These are phyloP conservation scores for Pseudodiploospora longispora DNA, from an alignment of 2,329 filamentous ascomycete species.

Conservation along the genomic window DNA sequence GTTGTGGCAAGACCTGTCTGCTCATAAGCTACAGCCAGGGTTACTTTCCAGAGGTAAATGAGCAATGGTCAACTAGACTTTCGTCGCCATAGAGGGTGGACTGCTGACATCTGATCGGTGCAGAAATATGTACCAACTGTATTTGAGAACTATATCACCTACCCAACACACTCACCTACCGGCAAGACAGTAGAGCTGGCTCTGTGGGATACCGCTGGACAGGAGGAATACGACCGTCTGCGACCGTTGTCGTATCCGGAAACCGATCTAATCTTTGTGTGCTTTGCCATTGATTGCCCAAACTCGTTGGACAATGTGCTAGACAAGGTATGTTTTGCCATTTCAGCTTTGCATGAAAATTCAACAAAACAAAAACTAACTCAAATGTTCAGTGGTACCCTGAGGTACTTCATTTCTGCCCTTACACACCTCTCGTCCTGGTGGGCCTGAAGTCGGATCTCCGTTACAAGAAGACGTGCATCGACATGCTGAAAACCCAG, in stretches of 20 bases:
- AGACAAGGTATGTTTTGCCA: conserved; percentile 67
- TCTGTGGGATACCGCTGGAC: conserved; percentile 95
- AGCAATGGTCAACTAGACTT: conserved; percentile 15
- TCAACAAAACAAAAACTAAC: conserved; percentile 16
- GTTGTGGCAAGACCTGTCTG: conserved; percentile 96
- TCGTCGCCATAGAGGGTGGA: not conserved
- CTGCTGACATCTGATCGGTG: not conserved
- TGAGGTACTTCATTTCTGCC: conserved; percentile 97
- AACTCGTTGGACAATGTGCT: conserved; percentile 97
- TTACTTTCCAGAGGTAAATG: conserved; percentile 87
- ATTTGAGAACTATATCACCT: conserved; percentile 99
- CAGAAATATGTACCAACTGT: conserved; percentile 99
- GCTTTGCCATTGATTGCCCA: conserved; percentile 97
- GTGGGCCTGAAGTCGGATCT: conserved; percentile 96
- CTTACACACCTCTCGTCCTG: conserved; percentile 90
- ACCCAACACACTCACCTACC: conserved; percentile 77
- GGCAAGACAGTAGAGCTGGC: conserved; percentile 96
- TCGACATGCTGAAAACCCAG: conserved; percentile 97
- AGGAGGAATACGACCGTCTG: conserved; percentile 96
- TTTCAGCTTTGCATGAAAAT: not conserved
- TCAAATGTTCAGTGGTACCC: conserved; percentile 77
- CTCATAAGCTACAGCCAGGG: conserved; percentile 98
- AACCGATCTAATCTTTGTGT: conserved; percentile 95
- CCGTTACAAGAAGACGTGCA: conserved; percentile 89
- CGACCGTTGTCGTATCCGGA: conserved; percentile 95